Percentiles rank a stretch among this genome's conserved stretches.
Evolutionary conservation across 768 basidiomycete genomes (phyloP).

Genomic region (Lyophyllum atratum): DNA sequence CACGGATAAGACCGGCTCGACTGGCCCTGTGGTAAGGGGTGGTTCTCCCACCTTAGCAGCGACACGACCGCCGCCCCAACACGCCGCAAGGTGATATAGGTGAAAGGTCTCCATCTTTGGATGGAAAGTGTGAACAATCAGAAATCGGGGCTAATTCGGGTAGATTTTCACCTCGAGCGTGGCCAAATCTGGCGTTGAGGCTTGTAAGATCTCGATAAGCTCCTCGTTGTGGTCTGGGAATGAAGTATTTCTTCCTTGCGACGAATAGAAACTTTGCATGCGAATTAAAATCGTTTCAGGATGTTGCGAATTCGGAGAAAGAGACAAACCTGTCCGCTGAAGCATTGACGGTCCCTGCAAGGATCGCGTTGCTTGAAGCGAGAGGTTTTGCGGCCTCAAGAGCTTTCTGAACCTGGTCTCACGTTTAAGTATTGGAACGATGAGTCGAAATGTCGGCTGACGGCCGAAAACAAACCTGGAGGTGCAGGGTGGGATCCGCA

Average conservation of each 20-base stretch:
- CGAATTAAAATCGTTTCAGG: slow-evolving; percentile 2
- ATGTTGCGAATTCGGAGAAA: background rate
- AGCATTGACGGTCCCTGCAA: slow-evolving; percentile 62
- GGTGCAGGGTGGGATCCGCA: slow-evolving; percentile 58
- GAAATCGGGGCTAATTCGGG: background rate
- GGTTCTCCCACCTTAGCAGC: slow-evolving; percentile 28
- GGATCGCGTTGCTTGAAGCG: slow-evolving; percentile 35
- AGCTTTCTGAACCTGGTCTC: slow-evolving; percentile 45
- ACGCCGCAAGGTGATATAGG: slow-evolving; percentile 74
- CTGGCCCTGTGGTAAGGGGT: slow-evolving; percentile 48
- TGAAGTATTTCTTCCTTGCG: slow-evolving; percentile 81
- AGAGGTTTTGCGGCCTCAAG: slow-evolving; percentile 47
- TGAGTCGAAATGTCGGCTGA: slow-evolving; percentile 1
- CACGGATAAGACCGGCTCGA: slow-evolving; percentile 36
- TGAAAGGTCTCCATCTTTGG: slow-evolving; percentile 85
- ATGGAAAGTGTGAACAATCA: background rate
- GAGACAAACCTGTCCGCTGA: slow-evolving; percentile 71
- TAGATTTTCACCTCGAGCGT: slow-evolving; percentile 67
- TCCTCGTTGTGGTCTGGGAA: slow-evolving; percentile 73
- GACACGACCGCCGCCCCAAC: slow-evolving; percentile 50
- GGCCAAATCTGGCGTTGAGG: slow-evolving; percentile 51
- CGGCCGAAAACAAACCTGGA: slow-evolving; percentile 40
- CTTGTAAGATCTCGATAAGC: slow-evolving; percentile 59
- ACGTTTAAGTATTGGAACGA: background rate
- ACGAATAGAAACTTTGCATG: slow-evolving; percentile 74